phyloP scores from a whole-genome alignment of 805 yeast species.

The Starmerella apicola region DNA sequence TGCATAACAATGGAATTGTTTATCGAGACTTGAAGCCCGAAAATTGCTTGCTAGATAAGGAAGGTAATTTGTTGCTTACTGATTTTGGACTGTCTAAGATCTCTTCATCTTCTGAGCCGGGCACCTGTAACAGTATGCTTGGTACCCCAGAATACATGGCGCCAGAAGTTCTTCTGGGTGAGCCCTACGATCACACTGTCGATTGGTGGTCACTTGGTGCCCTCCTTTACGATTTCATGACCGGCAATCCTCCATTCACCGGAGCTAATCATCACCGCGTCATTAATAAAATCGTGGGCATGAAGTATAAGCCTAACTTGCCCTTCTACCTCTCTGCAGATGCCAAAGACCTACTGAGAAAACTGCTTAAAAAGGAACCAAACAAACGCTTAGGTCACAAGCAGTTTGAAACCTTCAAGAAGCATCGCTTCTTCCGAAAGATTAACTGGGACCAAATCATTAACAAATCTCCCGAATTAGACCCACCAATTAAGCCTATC shows the following conservation, averaged over 20 bases:
- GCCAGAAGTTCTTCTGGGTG: conserved; percentile 73
- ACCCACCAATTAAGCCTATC: conserved; percentile 74
- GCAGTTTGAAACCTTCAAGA: conserved; percentile 41
- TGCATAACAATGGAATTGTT: conserved; percentile 70
- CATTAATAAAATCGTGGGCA: conserved; percentile 56
- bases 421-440: conserved; percentile 65
- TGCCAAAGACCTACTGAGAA: conserved; percentile 60
- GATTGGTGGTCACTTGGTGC: conserved; percentile 94
- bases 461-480: conserved; percentile 34
- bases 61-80: conserved; percentile 73
- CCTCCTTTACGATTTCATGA: conserved; percentile 61
- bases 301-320: conserved; percentile 39
- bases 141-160: conserved; percentile 85
- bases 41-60: conserved; percentile 61
- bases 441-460: conserved; percentile 55
- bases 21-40: conserved; percentile 86
- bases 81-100: conserved; percentile 66
- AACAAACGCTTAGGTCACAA: conserved; percentile 49
- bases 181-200: conserved; percentile 62
- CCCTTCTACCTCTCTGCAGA: conserved; percentile 71
- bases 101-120: conserved; percentile 26
- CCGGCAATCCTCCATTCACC: conserved; percentile 81
- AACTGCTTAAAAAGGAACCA: conserved; percentile 59
- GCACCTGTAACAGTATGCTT: conserved; percentile 43
- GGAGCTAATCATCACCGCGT: conserved; percentile 69